These are phyloP conservation scores for Backusella mclennaniae DNA, from an alignment of 192 early-diverging fungal species.

Conservation along the genomic window DNA sequence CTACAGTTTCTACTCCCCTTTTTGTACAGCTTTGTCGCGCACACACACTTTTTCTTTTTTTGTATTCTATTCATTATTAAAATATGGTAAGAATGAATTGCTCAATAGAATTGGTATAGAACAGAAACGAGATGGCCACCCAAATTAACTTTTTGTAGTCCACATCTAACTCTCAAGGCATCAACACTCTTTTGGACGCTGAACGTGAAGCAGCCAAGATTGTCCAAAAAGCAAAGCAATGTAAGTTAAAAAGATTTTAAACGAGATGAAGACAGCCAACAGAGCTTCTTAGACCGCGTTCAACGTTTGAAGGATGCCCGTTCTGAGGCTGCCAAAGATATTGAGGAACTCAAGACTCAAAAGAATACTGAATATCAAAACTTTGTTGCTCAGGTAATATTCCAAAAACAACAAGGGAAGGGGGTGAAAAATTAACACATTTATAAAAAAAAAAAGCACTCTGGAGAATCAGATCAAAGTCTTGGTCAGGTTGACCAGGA, in stretches of 20 bases:
- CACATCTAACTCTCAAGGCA: constrained; percentile 80
- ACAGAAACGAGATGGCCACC: background rate
- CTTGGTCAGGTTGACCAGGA: constrained; percentile 60
- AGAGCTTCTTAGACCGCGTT: constrained; percentile 69
- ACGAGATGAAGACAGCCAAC: background rate
- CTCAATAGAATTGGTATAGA: background rate
- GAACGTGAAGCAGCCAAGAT: constrained; percentile 95
- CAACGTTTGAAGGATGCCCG: constrained; percentile 94
- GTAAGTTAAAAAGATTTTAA: constrained; percentile 44
- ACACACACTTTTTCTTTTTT: background rate
- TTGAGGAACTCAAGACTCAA: constrained; percentile 78
- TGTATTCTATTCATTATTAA: background rate
- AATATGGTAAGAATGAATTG: background rate
- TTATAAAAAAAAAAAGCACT: constrained; percentile 38
- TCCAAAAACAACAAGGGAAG: background rate
- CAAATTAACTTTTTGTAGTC: constrained; percentile 13
- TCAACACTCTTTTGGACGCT: constrained; percentile 95
- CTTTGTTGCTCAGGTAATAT: constrained; percentile 67
- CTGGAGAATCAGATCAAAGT: constrained; percentile 66
- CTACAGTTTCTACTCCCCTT: background rate
- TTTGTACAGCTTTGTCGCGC: background rate
- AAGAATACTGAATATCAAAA: constrained; percentile 80
- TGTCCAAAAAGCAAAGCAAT: constrained; percentile 88
- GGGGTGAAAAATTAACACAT: background rate
- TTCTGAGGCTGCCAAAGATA: constrained; percentile 89